A percentile compares a stretch with the other conserved stretches of the same genome.
Conservation (phyloP, 441 rosid genomes). For the Gossypium aridum region DNA sequence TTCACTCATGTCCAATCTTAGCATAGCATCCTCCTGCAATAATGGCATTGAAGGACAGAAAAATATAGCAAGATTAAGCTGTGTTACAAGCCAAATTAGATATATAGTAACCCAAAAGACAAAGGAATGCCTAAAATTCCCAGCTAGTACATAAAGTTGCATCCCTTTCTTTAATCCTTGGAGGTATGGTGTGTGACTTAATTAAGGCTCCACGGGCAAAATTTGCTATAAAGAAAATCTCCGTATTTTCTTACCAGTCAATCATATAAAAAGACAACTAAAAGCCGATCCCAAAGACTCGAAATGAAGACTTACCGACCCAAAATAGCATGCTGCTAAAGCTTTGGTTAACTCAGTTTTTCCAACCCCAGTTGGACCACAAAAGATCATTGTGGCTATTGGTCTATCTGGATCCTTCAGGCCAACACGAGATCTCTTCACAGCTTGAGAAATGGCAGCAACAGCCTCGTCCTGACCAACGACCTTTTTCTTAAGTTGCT, state of each 20-base stretch:
- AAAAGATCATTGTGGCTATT: constrained; percentile 69
- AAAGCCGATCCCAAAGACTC: not conserved
- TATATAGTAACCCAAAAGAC: not conserved
- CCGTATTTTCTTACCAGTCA: not conserved
- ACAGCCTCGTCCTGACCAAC: constrained; percentile 79
- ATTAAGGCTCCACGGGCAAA: not conserved
- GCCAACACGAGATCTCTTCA: constrained; percentile 71
- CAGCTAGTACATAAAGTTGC: not conserved
- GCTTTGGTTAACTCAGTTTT: constrained; percentile 76
- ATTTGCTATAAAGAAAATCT: not conserved
- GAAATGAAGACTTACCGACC: constrained; percentile 61
- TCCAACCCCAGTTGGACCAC: constrained; percentile 86
- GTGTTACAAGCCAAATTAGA: not conserved
- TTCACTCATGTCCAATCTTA: constrained; percentile 83
- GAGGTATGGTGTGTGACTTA: not conserved
- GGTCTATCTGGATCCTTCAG: constrained; percentile 70
- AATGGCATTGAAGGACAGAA: constrained; percentile 12
- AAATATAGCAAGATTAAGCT: constrained; percentile 3
- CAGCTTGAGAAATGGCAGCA: constrained; percentile 66
- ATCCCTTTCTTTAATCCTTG: not conserved
- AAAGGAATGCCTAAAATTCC: not conserved
- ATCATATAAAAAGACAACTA: not conserved
- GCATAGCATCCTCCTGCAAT: constrained; percentile 70
- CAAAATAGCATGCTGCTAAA: constrained; percentile 64
- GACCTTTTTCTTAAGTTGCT: constrained; percentile 55